A percentile compares a stretch with the other conserved stretches of the same genome.
Conservation (phyloP, 2,329 filamentous ascomycete genomes). For the Colletotrichum sp. region DNA sequence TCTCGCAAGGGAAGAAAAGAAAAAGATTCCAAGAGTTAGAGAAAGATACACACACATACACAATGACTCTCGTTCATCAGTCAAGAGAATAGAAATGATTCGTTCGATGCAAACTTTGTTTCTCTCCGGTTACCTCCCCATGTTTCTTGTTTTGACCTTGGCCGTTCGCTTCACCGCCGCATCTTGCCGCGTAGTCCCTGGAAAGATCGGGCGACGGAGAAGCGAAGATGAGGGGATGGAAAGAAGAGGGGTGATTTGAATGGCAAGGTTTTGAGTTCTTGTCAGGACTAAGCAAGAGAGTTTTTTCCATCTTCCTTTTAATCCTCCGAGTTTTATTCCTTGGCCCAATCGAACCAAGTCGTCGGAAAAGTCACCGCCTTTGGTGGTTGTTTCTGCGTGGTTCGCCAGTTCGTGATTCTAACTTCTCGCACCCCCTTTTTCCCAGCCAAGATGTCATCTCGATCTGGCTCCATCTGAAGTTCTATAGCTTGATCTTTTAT, state of each 20-base stretch:
- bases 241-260: background rate
- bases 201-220: background rate
- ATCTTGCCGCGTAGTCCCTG: background rate
- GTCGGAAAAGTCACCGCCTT: background rate
- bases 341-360: background rate
- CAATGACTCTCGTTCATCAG: background rate
- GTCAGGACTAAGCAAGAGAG: background rate
- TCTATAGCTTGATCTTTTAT: background rate
- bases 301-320: background rate
- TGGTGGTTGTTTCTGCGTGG: background rate
- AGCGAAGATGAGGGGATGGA: background rate
- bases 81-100: background rate
- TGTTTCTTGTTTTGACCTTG: background rate
- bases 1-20: background rate
- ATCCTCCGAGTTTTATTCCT: background rate
- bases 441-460: background rate
- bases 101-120: background rate
- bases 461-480: background rate
- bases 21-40: background rate
- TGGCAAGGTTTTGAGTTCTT: background rate
- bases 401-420: background rate
- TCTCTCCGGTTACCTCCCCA: background rate
- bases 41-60: background rate
- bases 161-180: background rate
- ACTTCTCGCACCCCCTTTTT: background rate